These are phyloP conservation scores for Chalaropsis thielavioides DNA, from an alignment of 2,329 filamentous ascomycete species.

Conservation along the genomic window DNA sequence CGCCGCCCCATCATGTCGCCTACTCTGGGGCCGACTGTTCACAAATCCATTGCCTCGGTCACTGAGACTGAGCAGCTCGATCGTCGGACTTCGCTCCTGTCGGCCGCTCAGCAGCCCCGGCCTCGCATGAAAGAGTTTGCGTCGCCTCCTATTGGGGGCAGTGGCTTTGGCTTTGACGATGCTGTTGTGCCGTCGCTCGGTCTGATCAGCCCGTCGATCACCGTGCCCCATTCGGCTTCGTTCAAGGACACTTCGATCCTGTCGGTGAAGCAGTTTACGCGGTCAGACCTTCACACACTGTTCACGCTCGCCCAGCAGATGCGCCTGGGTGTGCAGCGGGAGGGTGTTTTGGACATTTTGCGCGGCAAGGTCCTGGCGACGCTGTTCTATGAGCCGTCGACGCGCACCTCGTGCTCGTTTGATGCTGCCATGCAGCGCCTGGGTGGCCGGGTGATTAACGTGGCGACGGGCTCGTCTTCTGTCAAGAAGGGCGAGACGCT, in stretches of 20 bases:
- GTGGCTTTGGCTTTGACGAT: constrained; percentile 12
- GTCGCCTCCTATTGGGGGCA: background rate
- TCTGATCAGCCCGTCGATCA: constrained; percentile 10
- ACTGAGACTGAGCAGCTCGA: constrained; percentile 18
- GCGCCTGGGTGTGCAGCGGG: constrained; percentile 83
- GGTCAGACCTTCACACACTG: constrained; percentile 76
- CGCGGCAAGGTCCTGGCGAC: constrained; percentile 77
- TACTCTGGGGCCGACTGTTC: constrained; percentile 35
- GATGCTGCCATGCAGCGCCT: constrained; percentile 98
- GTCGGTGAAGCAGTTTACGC: constrained; percentile 80
- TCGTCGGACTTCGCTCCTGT: constrained; percentile 24
- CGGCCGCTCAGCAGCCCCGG: constrained; percentile 7
- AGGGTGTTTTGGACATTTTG: constrained; percentile 76
- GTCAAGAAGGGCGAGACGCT: constrained; percentile 90
- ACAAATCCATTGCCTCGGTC: constrained; percentile 11
- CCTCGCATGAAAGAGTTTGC: constrained; percentile 15
- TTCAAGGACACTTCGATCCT: constrained; percentile 86
- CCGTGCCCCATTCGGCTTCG: constrained; percentile 33
- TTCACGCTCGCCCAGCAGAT: constrained; percentile 98
- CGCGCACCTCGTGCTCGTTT: constrained; percentile 86
- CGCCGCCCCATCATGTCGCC: constrained; percentile 42
- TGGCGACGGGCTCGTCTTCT: constrained; percentile 72
- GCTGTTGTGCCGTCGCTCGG: constrained; percentile 11
- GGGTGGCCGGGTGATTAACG: constrained; percentile 69
- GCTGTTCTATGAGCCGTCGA: constrained; percentile 96